Evolutionary conservation across 1,284 basidiomycete species (phyloP).

Genomic region (Sporisorium graminicola): DNA sequence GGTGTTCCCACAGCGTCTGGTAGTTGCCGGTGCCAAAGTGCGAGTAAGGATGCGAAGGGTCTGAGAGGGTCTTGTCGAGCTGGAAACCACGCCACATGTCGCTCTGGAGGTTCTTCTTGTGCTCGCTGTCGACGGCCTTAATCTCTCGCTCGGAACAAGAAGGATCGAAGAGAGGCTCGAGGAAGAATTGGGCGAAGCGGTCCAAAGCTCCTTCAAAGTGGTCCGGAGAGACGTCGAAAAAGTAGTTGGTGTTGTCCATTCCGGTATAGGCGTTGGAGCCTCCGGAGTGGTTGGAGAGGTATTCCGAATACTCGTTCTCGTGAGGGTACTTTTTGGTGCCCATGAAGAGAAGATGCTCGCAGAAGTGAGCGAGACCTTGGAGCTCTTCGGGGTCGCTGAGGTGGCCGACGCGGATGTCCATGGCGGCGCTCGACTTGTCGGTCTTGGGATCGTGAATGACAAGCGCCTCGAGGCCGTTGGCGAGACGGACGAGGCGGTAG

Average conservation of each 20-base stretch:
- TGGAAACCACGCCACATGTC: conserved; percentile 98
- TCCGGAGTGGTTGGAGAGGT: conserved; percentile 90
- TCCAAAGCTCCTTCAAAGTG: conserved; percentile 86
- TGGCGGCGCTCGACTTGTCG: conserved; percentile 93
- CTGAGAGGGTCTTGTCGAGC: conserved; percentile 88
- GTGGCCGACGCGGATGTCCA: conserved; percentile 96
- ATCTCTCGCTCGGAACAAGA: conserved; percentile 94
- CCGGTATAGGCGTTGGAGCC: conserved; percentile 94
- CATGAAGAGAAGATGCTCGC: conserved; percentile 97
- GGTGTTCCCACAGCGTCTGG: conserved; percentile 80
- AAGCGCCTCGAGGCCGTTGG: conserved; percentile 88
- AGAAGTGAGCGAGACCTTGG: conserved; percentile 85
- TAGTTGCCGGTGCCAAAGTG: conserved; percentile 96
- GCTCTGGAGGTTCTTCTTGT: conserved; percentile 97
- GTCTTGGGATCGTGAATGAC: conserved; percentile 87
- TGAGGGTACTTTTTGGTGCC: conserved; percentile 72
- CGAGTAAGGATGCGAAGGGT: conserved; percentile 83
- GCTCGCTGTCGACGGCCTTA: conserved; percentile 96
- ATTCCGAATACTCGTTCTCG: conserved; percentile 74
- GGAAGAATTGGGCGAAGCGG: conserved; percentile 94
- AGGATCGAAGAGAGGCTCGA: conserved; percentile 88
- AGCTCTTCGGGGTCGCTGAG: conserved; percentile 81
- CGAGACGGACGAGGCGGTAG: conserved; percentile 79
- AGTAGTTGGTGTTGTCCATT: conserved; percentile 92
- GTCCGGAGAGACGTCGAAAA: conserved; percentile 89